These are phyloP conservation scores for Escallonia rubra DNA, from an alignment of 129 eudicot genomes.

Conservation along the genomic window DNA sequence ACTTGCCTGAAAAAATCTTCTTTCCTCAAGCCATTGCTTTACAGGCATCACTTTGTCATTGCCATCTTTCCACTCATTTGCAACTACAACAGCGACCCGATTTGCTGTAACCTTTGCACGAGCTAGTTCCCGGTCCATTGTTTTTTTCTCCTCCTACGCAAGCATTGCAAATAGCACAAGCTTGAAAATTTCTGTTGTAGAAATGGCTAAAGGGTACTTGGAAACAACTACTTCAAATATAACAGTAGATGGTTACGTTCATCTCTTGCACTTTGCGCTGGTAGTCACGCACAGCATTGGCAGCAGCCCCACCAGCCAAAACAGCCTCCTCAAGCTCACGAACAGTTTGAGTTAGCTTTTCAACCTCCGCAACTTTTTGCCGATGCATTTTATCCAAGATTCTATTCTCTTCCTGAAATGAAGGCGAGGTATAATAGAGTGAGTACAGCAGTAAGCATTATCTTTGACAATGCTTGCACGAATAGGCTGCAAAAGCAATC, in stretches of 20 bases:
- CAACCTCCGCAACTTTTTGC: slow-evolving; percentile 94
- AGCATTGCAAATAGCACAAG: too few species aligned
- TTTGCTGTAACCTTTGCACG: slow-evolving; percentile 98
- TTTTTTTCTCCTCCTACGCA: slow-evolving; percentile 55
- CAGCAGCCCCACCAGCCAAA: slow-evolving; percentile 98
- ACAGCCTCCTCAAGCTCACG: slow-evolving; percentile 96
- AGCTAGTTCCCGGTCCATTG: slow-evolving; percentile 89
- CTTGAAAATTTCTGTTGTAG: too few species aligned
- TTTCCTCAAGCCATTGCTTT: slow-evolving; percentile 94
- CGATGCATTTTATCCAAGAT: slow-evolving; percentile 89
- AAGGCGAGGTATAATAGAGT: too few species aligned
- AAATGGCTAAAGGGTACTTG: too few species aligned
- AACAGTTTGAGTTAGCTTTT: slow-evolving; percentile 88
- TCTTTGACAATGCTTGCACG: too few species aligned
- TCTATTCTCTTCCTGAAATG: slow-evolving; percentile 73
- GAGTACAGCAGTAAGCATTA: too few species aligned
- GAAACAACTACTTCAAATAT: too few species aligned
- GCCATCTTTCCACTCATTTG: slow-evolving; percentile 95
- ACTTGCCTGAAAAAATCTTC: slow-evolving; percentile 83
- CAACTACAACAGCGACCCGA: slow-evolving; percentile 92
- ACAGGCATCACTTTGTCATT: slow-evolving; percentile 98
- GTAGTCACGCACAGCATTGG: slow-evolving; percentile 95
- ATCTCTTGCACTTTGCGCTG: slow-evolving; percentile 96
- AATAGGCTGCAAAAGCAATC: too few species aligned
- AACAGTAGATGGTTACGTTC: slow-evolving; percentile 43